Base-by-base conservation (phyloP, 768 basidiomycete genomes). In the Tubosaeta brunneosetosa region DNA sequence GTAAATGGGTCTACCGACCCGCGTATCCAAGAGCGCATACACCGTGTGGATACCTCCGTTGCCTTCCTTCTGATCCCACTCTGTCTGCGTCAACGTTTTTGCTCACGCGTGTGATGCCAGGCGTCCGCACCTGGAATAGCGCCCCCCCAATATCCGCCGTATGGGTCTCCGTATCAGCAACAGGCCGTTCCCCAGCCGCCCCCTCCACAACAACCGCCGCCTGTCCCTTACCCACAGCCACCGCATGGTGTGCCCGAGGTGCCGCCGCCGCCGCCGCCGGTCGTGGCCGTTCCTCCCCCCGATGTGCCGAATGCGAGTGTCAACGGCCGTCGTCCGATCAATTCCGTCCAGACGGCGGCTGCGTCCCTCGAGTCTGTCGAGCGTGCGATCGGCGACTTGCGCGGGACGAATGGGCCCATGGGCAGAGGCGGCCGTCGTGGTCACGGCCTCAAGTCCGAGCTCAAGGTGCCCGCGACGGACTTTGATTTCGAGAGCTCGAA, bases 401-500 rank as follows among this genome's bases (percentile, higher is more conserved):
- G 78, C 38, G 71, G 72, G 7, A 61, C 71, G 10, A 66, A 67
- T 11, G 66, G 65, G 12, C 62, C 66, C 10, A 66, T 70, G 13
- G 73, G 74, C 31, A 64, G 77, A 49, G 74, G 79, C 0, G 68
- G 72, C 13, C 73, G 74, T 12, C 69, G 73, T 44, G 64, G 64
- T 19, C 61, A 68, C 6, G 65, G 58, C 2, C 40, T 27, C 38
- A 74, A 75, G 60, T 57, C 64, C 17, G 75, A 77, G 19, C 52
- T 79, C n/a, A 70, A 71, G 32, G 86, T 92, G 1, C 91, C 90
- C 0, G 65, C 75, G 1, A 83, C 83, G 0, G 91, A 92, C 66
- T 93, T 92, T 63, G 91, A 93, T 71, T 94, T 93, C 66, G 73
- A 80, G 66, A 77, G 76, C 51, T 80, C 81, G 50, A 94, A 92